These are phyloP conservation scores for Gossypium rotundifolium DNA, from an alignment of 345 rosid species.

Conservation along the genomic window DNA sequence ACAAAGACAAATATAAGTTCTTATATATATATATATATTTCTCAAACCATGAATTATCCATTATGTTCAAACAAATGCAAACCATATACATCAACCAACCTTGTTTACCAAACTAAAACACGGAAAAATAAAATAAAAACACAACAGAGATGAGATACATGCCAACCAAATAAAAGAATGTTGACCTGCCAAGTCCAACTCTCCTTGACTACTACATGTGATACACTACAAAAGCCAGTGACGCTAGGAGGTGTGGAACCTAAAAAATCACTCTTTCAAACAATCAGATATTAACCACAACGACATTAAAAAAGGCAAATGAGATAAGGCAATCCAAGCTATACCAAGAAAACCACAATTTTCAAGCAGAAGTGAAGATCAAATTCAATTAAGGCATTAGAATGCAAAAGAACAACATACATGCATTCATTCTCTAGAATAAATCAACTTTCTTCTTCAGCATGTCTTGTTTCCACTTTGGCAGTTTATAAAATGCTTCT, in stretches of 20 bases:
- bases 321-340: conserved; percentile 20
- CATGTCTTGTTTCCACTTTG: conserved; percentile 97
- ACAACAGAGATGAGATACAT: conserved; percentile 27
- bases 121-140: not conserved
- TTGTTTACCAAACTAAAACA: conserved; percentile 13
- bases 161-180: conserved; percentile 31
- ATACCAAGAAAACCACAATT: conserved; percentile 14
- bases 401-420: conserved; percentile 12
- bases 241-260: not conserved
- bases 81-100: conserved; percentile 24
- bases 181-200: conserved; percentile 16
- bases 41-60: conserved; percentile 15
- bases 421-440: conserved; percentile 37
- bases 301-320: conserved; percentile 8
- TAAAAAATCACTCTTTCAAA: conserved; percentile 27
- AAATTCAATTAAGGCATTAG: conserved; percentile 6
- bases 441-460: conserved; percentile 79
- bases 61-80: conserved; percentile 25
- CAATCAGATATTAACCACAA: conserved; percentile 16
- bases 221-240: conserved; percentile 29
- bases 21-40: not conserved
- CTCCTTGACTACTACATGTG: conserved; percentile 30
- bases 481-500: conserved; percentile 73
- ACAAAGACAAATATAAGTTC: not conserved
- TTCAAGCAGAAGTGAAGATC: conserved; percentile 11